Conservation (phyloP, 768 basidiomycete species). For the Galerina sulciceps region DNA sequence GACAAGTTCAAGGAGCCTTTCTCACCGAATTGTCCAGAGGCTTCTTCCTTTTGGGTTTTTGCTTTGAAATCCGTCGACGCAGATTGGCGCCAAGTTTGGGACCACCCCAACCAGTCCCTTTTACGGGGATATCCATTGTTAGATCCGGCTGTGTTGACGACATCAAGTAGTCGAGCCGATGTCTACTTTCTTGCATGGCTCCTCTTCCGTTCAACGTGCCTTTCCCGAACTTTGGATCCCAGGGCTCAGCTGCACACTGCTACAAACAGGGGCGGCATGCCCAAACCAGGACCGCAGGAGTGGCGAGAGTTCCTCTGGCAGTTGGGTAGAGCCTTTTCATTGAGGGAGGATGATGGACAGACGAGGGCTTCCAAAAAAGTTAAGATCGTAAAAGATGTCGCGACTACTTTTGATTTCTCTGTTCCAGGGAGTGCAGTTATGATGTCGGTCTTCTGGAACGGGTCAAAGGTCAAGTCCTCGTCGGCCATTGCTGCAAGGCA, state of each 20-base stretch:
- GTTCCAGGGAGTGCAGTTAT: background rate
- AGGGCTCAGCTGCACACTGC: background rate
- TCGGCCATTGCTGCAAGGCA: background rate
- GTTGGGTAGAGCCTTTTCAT: background rate
- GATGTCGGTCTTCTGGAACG: background rate
- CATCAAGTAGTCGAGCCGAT: background rate
- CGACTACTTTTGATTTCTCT: background rate
- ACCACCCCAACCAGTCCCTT: background rate
- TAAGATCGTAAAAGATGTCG: background rate
- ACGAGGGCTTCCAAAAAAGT: background rate
- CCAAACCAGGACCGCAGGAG: slow-evolving; percentile 1
- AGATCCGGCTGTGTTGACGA: background rate
- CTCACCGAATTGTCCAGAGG: background rate
- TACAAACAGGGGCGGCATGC: background rate
- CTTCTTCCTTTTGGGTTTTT: background rate
- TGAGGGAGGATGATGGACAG: background rate
- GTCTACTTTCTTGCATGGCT: background rate
- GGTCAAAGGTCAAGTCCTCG: background rate
- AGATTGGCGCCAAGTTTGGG: background rate
- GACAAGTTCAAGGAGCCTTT: background rate
- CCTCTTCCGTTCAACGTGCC: background rate
- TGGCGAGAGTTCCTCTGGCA: slow-evolving; percentile 3
- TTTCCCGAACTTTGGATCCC: background rate
- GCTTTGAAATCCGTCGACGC: background rate
- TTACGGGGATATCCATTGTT: background rate